phyloP scores from a whole-genome alignment of 441 rosid genomes.

The Isatis lusitanica region DNA sequence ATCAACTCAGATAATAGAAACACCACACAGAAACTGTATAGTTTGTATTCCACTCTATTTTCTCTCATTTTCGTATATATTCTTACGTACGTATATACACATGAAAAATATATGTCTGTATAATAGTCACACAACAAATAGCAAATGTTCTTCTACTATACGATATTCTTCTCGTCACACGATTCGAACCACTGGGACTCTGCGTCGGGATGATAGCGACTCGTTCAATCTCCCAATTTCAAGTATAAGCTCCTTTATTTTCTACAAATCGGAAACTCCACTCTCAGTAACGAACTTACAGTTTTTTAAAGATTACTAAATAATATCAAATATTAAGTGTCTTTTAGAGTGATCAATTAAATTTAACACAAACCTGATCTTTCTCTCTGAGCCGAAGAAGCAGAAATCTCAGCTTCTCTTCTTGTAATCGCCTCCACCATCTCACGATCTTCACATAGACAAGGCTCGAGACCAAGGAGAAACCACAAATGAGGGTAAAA shows the following conservation, averaged over 20 bases:
- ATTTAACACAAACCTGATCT: constrained; percentile 33
- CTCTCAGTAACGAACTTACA: background rate
- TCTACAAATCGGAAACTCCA: constrained; percentile 43
- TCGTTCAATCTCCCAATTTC: constrained; percentile 57
- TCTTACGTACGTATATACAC: background rate
- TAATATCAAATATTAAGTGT: background rate
- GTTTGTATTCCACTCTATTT: background rate
- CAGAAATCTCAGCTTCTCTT: constrained; percentile 30
- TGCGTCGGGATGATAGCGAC: constrained; percentile 43
- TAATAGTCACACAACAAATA: constrained; percentile 8
- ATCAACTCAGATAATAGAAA: background rate
- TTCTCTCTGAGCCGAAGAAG: constrained; percentile 30
- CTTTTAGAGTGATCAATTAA: background rate
- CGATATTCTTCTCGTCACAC: constrained; percentile 24
- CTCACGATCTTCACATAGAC: constrained; percentile 29
- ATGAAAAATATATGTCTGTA: background rate
- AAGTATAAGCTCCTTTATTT: constrained; percentile 47
- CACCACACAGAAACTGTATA: background rate
- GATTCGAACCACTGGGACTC: constrained; percentile 56
- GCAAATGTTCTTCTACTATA: background rate
- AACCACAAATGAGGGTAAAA: constrained; percentile 7
- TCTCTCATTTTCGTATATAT: background rate
- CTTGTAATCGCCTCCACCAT: constrained; percentile 32
- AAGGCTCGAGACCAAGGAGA: constrained; percentile 19
- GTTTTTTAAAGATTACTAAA: background rate